Evolutionary conservation across 2,329 filamentous ascomycete genomes (phyloP), one percentile per base, ranked within the genome.

Genomic region (Paradendryphiella salina): DNA sequence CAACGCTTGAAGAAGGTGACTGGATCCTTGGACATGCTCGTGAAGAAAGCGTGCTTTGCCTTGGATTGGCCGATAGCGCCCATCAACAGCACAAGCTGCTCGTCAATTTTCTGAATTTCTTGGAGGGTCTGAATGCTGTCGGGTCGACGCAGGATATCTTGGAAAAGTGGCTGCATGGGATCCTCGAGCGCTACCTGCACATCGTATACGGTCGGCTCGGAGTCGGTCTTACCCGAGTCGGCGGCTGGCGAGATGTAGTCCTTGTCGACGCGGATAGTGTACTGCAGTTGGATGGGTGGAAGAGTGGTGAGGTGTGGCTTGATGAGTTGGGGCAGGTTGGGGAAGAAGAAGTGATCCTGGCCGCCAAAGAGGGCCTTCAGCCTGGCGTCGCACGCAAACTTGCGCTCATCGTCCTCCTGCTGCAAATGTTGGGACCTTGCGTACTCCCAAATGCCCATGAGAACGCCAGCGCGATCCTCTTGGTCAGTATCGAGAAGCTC

Each of bases 391-490:
- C 94, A 97, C 32, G 89, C 87, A 63, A 99, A 93, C 54, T 89
- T 88, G 55, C 94, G 84, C 77, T 94, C 94, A 71, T 99, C 94
- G 53, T 97, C 93, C 59, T 96, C 92, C 70, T 96, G 93, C 71
- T 96, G 90, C 38, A 99, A 78, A 14, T 87, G 86, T 79, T 89
- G 88, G 15, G 89, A 81, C 62, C 90, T 87, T 60, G 96, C 89
- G 66, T 99, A 99, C 70, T 96, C 92, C 90, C 92, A 99, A 26
- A 99, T 82, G 11, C 89, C 92, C 80, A 95, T 89, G 21, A 96
- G 85, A 5, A 92, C 88, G 56, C 94, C 91, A 32, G 90, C 87
- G 23, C 91, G 86, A 21, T 94, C 93, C 42, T 90, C 93, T 73
- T 96, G 90, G 40, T 85, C 81, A 65, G 89, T 89, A 66, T 96